A percentile compares a stretch with the other conserved stretches of the same genome.
Conservation (phyloP, 805 yeast species). For the Torulaspora quercuum region DNA sequence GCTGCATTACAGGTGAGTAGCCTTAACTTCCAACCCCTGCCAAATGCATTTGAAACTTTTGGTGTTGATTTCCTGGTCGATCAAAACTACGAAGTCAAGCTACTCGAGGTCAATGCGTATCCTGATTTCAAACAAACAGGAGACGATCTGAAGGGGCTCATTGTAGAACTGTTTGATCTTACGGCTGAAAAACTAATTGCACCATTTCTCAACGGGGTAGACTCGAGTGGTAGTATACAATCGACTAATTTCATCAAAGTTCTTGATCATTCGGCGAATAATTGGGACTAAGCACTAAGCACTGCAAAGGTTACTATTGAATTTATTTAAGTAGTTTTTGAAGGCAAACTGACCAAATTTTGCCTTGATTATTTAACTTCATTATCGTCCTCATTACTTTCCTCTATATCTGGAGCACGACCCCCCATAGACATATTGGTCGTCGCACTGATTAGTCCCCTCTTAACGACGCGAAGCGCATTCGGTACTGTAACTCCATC, state of each 20-base stretch:
- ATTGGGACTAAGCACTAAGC: conserved; percentile 31
- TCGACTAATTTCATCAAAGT: conserved; percentile 39
- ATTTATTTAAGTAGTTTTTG: neutral
- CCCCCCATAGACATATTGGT: conserved; percentile 33
- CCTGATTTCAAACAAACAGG: conserved; percentile 99
- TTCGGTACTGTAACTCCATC: conserved; percentile 41
- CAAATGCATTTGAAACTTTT: conserved; percentile 78
- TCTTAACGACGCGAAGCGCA: conserved; percentile 35
- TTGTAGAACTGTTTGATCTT: conserved; percentile 61
- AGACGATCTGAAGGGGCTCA: conserved; percentile 58
- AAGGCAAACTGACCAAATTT: too few relatives aligned
- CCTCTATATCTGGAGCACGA: conserved; percentile 26
- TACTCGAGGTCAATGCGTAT: conserved; percentile 86
- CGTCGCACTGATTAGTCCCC: conserved; percentile 38
- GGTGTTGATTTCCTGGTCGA: conserved; percentile 87
- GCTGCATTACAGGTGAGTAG: conserved; percentile 82
- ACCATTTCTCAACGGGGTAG: conserved; percentile 43
- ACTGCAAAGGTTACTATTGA: neutral
- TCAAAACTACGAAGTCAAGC: conserved; percentile 47
- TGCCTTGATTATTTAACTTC: conserved; percentile 15
- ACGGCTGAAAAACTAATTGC: conserved; percentile 48
- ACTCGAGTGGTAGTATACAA: conserved; percentile 11
- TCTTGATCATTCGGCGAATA: conserved; percentile 36
- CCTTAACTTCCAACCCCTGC: conserved; percentile 77
- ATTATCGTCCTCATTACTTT: conserved; percentile 25